Conservation (phyloP, 805 yeast species). For the Pichia sporocuriosa region DNA sequence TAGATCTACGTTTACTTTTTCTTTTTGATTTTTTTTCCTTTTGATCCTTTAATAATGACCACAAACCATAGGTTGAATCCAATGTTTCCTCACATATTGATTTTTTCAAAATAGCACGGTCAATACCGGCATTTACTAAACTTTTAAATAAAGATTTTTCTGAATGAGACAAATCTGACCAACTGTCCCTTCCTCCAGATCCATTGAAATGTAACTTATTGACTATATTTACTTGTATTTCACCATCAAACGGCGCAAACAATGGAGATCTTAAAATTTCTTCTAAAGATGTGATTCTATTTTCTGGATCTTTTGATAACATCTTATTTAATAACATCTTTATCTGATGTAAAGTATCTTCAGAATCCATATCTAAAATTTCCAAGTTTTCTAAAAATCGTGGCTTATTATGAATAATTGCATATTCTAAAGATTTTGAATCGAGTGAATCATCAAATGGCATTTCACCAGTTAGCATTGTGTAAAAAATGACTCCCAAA, state of each 20-base stretch:
- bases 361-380: background rate
- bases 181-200: conserved; percentile 15
- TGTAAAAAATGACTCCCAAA: conserved; percentile 79
- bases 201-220: conserved; percentile 32
- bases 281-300: conserved; percentile 48
- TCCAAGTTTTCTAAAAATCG: conserved; percentile 32
- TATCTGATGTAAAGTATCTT: conserved; percentile 35
- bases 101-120: conserved; percentile 49
- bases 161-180: conserved; percentile 34
- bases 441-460: conserved; percentile 76
- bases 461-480: conserved; percentile 78
- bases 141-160: conserved; percentile 58
- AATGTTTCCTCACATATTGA: conserved; percentile 54
- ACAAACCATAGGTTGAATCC: conserved; percentile 68
- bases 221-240: conserved; percentile 34
- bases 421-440: conserved; percentile 54
- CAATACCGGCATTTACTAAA: conserved; percentile 55
- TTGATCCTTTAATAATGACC: conserved; percentile 58
- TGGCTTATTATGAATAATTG: conserved; percentile 64
- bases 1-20: conserved; percentile 24
- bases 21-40: conserved; percentile 40
- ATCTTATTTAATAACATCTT: conserved; percentile 47
- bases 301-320: conserved; percentile 57
- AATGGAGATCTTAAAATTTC: conserved; percentile 48
- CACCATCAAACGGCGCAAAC: conserved; percentile 40